Evolutionary conservation across 2,329 filamentous ascomycete species (phyloP), one percentile per base, ranked within the genome.

Genomic region (Rasamsonia emersonii): DNA sequence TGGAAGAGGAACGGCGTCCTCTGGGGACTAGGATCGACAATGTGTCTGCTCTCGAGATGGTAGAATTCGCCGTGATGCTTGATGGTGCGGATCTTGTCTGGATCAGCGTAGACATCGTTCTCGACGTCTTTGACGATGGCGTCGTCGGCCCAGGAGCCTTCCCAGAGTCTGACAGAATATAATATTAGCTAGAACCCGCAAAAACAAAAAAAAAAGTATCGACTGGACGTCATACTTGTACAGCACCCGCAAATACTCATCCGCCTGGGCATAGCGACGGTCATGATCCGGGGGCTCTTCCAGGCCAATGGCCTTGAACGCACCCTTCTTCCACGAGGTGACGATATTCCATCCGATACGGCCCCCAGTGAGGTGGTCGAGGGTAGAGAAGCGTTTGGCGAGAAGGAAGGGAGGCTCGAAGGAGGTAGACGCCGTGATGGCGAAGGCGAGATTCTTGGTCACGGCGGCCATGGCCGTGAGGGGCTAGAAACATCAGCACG

Each of bases 331-430:
- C 65, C 70, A 77, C 1, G 63, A 68, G 0, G 75, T 79, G 1
- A 82, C 77, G 13, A 81, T 77, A 39, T 81, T 81, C 77, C 76
- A 79, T 0, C 73, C 75, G 19, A 79, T 65, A 0, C 76, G 61
- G 0, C 75, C 76, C 3, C 66, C 59, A 0, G 76, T 79, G 25
- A 80, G 58, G 48, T 79, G 75, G 36, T 79, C 75, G 0, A 79
- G 50, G 0, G 72, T 76, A 0, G 72, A 77, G 33, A 79, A 77
- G 0, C 74, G 60, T 47, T 77, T 77, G 0, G 75, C 76, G 1
- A 79, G 56, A 2, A 77, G 51, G 36, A 76, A 79, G 0, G 75
- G 75, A 0, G 71, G 70, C 39, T 79, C 74, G 36, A 77, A 80
- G 0, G 72, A 72, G 2, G 75, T 79, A 0, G 72, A 75, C 0